Conservation (phyloP, 169 alveolate species). For the Eimeria acervulina region DNA sequence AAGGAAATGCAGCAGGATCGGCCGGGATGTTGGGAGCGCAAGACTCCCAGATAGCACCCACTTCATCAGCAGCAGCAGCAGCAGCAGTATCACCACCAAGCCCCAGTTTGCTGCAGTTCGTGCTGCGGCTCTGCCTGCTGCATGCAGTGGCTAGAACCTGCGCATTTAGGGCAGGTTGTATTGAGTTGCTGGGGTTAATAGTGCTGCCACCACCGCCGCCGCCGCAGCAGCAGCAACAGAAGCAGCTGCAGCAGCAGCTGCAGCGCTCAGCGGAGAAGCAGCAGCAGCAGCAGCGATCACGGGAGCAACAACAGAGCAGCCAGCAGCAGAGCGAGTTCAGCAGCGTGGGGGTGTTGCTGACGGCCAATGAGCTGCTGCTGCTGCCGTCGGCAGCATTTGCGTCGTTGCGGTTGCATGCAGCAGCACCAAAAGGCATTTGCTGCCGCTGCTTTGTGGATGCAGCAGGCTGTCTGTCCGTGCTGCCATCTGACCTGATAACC, state of each 20-base stretch:
- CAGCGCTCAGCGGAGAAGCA: background rate
- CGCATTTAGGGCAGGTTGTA: constrained; percentile 62
- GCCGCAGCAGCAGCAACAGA: constrained; percentile 57
- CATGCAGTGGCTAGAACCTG: constrained; percentile 74
- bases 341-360: constrained; percentile 43
- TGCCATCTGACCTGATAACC: constrained; percentile 57
- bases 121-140: constrained; percentile 68
- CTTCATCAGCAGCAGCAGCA: constrained; percentile 23
- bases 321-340: constrained; percentile 41
- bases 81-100: constrained; percentile 1
- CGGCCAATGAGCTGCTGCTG: constrained; percentile 59
- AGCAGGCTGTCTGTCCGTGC: constrained; percentile 66
- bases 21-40: constrained; percentile 20
- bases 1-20: background rate
- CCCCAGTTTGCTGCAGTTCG: constrained; percentile 75
- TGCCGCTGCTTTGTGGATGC: constrained; percentile 54
- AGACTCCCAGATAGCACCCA: background rate
- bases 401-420: constrained; percentile 71
- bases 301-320: background rate
- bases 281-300: background rate
- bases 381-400: constrained; percentile 77
- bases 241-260: background rate
- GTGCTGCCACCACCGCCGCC: constrained; percentile 32
- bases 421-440: constrained; percentile 30
- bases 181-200: constrained; percentile 44